A percentile compares a stretch with the other conserved stretches of the same genome.
These are phyloP conservation scores for Lachnum nothofagi DNA, from an alignment of 2,329 filamentous ascomycete species.

Conservation along the genomic window DNA sequence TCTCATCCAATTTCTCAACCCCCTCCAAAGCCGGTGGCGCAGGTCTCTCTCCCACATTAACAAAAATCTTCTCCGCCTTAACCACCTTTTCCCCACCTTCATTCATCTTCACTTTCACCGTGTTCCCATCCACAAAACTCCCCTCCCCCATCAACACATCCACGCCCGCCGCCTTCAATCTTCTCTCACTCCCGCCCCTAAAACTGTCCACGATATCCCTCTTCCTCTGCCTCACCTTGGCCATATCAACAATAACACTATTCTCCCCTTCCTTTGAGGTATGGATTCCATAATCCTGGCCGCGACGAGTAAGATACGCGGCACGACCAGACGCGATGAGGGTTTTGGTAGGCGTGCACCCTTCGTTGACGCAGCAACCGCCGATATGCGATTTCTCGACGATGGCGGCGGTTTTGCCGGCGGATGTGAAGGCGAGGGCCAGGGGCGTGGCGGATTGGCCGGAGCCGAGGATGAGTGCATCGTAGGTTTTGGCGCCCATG, in stretches of 20 bases:
- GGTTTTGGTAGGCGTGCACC: constrained; percentile 54
- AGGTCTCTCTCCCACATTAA: constrained; percentile 44
- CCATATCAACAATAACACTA: constrained; percentile 42
- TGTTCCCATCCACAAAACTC: constrained; percentile 39
- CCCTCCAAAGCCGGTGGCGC: constrained; percentile 36
- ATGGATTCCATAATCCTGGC: constrained; percentile 43
- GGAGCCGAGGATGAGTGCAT: constrained; percentile 47
- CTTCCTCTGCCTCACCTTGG: constrained; percentile 46
- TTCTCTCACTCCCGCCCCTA: constrained; percentile 42
- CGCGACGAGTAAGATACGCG: constrained; percentile 42
- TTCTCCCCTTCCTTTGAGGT: constrained; percentile 19
- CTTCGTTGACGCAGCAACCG: constrained; percentile 51
- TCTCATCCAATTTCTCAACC: constrained; percentile 34
- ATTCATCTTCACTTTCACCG: constrained; percentile 33
- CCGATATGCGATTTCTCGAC: constrained; percentile 46
- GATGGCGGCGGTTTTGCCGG: constrained; percentile 41
- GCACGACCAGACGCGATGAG: constrained; percentile 49
- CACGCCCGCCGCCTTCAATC: constrained; percentile 38
- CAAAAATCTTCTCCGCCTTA: constrained; percentile 40
- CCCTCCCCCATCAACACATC: constrained; percentile 44
- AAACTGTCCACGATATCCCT: constrained; percentile 49
- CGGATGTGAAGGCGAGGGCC: constrained; percentile 42
- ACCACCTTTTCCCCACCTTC: constrained; percentile 34
- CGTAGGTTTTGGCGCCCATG: constrained; percentile 25
- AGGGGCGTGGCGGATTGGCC: constrained; percentile 49